Percentiles rank a stretch among this genome's conserved stretches.
phyloP scores from a whole-genome alignment of 2,329 filamentous ascomycete species.

The Botryotinia globosa region DNA sequence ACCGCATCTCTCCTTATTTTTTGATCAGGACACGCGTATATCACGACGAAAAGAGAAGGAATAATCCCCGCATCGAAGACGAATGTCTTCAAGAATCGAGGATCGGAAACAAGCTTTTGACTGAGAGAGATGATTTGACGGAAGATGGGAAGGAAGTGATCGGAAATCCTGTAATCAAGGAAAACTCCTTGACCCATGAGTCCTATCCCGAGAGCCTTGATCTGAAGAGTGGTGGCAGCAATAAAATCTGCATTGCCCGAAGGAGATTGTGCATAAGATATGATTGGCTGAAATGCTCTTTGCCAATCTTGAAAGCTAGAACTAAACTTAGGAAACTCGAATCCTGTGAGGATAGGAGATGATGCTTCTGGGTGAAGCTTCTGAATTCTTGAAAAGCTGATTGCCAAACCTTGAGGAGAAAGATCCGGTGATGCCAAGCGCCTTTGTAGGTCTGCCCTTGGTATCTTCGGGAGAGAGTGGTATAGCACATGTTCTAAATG shows the following conservation, averaged over 20 bases:
- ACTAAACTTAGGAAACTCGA: conserved; percentile 21
- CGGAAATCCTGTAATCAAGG: conserved; percentile 1
- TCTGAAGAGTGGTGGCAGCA: conserved; percentile 26
- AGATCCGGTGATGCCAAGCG: conserved; percentile 19
- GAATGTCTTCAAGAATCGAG: conserved; percentile 27
- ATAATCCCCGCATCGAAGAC: conserved; percentile 31
- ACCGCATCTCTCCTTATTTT: conserved; percentile 27
- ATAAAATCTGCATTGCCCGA: conserved; percentile 21
- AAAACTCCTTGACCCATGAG: conserved; percentile 23
- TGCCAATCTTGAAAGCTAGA: conserved; percentile 25
- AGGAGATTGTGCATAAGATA: conserved; percentile 15
- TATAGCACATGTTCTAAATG: conserved; percentile 19
- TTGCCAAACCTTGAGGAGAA: conserved; percentile 20
- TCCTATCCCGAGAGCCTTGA: conserved; percentile 21
- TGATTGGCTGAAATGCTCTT: conserved; percentile 25
- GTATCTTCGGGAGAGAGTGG: conserved; percentile 16
- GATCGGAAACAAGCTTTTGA: conserved; percentile 21
- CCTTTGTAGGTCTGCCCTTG: conserved; percentile 16
- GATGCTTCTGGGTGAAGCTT: conserved; percentile 18
- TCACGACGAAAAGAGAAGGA: conserved; percentile 27
- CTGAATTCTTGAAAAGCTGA: conserved; percentile 17
- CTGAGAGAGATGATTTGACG: conserved; percentile 26
- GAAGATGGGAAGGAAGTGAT: conserved; percentile 19
- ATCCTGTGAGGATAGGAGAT: conserved; percentile 15
- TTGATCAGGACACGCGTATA: conserved; percentile 23